Base-by-base conservation (phyloP, 2,329 filamentous ascomycete genomes). In the Sporothrix protearum region DNA sequence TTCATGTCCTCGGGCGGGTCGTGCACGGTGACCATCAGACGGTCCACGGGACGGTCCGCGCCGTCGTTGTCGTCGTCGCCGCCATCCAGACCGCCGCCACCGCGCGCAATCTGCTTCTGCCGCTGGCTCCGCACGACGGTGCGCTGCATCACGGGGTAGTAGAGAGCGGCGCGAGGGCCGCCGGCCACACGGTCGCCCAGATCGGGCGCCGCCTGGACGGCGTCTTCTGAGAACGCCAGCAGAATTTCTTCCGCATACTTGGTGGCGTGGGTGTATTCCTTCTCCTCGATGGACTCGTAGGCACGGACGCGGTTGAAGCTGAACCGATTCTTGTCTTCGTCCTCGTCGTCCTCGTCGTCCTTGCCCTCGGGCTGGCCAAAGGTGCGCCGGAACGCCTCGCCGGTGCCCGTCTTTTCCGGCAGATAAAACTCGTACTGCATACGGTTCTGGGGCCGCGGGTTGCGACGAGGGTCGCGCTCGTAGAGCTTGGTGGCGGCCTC, bases 351-450 rank as follows among this genome's bases (percentile, higher is more conserved):
- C 68, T 82, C 83, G 59, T 82, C 71, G 2, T 87, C 85, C 72
- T 84, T 83, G 22, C 85, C 81, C 76, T 89, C 86, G 73, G 86
- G 81, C 7, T 86, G 79, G 76, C 89, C 86, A 76, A 90, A 90
- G 77, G 85, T 87, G 75, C 84, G 81, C 73, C 87, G 86, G 81
- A 92, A 90, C 59, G 83, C 83, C 12, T 83, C 80, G 45, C 85
- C 85, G 0, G 85, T 83, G 4, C 80, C 77, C 28, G 79, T 74
- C 8, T 81, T 84, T 68, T 87, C 84, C 6, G 85, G 83, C 30
- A 92, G 83, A 79, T 88, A 92, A 78, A 89, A 89, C 76, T 91
- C 88, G 79, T 91, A 91, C 77, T 90, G 87, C 81, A 88, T 86
- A 70, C 84, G 81, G 73, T 87, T 85, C 71, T 85, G 83, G 4